Evolutionary conservation across 345 rosid species (phyloP), one percentile per base, ranked within the genome.

Genomic region (Populus ilicifolia): DNA sequence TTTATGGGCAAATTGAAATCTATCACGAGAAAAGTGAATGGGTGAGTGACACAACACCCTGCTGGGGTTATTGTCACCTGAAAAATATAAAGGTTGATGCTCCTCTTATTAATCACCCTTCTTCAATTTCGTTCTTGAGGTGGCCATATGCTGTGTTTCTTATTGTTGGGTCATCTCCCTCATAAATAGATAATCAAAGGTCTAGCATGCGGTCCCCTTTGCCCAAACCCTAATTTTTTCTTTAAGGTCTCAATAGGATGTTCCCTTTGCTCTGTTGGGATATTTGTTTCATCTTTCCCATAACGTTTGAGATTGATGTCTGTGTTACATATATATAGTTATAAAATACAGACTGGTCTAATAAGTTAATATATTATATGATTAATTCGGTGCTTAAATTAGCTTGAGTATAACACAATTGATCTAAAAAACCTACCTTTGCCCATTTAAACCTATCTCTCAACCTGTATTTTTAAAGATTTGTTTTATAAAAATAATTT

Each of bases 21-120:
- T 33, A 33, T 75, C 78, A 75, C 78, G 65, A 23, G 71, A 75
- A 67, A 52, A 6, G 59, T 21, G 17, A 36, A 5, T 14, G 59
- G 7, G 0, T 36, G 62, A 75, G 30, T 36, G 64, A 36, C 27
- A 25, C 52, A 61, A 41, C 7, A 64, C 27, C 41, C 20, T 77
- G 44, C 11, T 2, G 62, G 8, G 44, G 12, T 41, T 54, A 54
- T 8, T 54, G 61, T 54, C 61, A 8, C 27, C 23, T 0, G 6
- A 52, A 7, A 17, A 52, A 18, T 17, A 2, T 52, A 18, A 52
- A 52, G 18, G 8, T 44, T 13, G 50, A 13, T 44, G 50, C 17
- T 13, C 16, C 14, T 11, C 2, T 44, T 44, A 46, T 46, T 30
- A 41, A 70, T 61, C 27, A 56, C 69, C 61, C 18, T 17, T 7